Base-by-base conservation (phyloP, 306 rosid genomes). In the Echinosophora koreensis region DNA sequence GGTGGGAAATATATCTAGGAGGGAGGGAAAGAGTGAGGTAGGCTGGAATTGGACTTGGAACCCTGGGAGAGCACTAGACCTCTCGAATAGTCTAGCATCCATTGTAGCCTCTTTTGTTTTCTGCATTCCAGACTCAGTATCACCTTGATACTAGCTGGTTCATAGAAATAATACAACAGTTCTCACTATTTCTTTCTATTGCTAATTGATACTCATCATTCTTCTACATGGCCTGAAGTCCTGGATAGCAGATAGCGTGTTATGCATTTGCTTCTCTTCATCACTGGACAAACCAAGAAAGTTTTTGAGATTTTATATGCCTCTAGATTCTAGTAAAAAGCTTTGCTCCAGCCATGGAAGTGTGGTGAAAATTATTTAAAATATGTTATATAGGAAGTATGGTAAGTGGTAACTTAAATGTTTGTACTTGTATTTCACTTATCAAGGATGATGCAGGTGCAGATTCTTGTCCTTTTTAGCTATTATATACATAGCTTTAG, bases 331-430 rank as follows among this genome's bases (percentile, higher is more conserved):
- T 59, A 46, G 50, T 60, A 32, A 30, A 74, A 61, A 3, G 61
- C 59, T 47, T 61, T 39, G 65, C 51, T 39, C 37, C 51, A 30
- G 60, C 8, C 30, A 34, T 39, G 52, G 72, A 46, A 72, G 72
- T 54, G 14, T 55, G 58, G 58, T 30, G 18, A 66, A 65, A 70
- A n/a, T 64, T 28, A 39, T 66, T 80, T 57, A 69, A 15, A 49
- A 47, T 68, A 47, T 68, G 18, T 61, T 49, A 49, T 39, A 9
- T 18, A 63, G 8, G 84, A 42, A 4, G 11, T 50, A 71, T 34
- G 22, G 56, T 64, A 63, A 37, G 66, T 34, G 22, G 56, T 64
- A 63, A 37, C 28, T 57, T 27, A 8, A 66, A 56, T 52, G 61
- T 39, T n/a, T 30, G 17, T 35, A 58, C 68, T 35, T 74, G 74